These are phyloP conservation scores for Komagataella kurtzmanii DNA, from an alignment of 805 yeast genomes.

Conservation along the genomic window DNA sequence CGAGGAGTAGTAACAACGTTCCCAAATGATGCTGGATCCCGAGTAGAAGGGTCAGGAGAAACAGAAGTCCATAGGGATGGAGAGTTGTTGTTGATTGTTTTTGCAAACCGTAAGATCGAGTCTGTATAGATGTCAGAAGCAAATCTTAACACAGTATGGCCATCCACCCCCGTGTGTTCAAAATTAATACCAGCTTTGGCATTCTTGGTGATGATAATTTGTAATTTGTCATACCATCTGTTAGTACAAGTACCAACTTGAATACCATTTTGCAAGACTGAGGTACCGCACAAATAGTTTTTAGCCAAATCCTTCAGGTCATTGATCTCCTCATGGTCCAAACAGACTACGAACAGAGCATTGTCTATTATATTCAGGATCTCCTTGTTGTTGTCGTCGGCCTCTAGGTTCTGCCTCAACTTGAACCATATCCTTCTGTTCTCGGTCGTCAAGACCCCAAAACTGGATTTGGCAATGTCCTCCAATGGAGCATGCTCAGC, in stretches of 20 bases:
- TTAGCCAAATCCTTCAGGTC: slow-evolving; percentile 56
- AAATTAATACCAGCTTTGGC: slow-evolving; percentile 90
- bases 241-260: slow-evolving; percentile 92
- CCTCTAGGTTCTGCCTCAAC: slow-evolving; percentile 39
- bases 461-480: slow-evolving; percentile 63
- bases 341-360: slow-evolving; percentile 70
- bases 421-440: slow-evolving; percentile 81
- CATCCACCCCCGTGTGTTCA: slow-evolving; percentile 93
- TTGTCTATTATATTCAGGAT: slow-evolving; percentile 66
- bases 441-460: slow-evolving; percentile 85
- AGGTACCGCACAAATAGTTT: slow-evolving; percentile 81
- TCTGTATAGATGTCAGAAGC: slow-evolving; percentile 88
- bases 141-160: slow-evolving; percentile 82
- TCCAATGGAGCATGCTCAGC: slow-evolving; percentile 37
- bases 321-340: slow-evolving; percentile 63
- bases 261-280: slow-evolving; percentile 66
- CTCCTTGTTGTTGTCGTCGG: slow-evolving; percentile 43
- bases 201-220: slow-evolving; percentile 73
- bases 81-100: slow-evolving; percentile 60
- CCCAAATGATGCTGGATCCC: slow-evolving; percentile 27
- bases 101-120: slow-evolving; percentile 77
- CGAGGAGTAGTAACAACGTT: slow-evolving; percentile 60
- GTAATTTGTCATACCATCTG: slow-evolving; percentile 90
- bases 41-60: slow-evolving; percentile 32
- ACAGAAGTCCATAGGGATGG: slow-evolving; percentile 56